A percentile compares a stretch with the other conserved stretches of the same genome.
Conservation (phyloP, 1,284 basidiomycete species). For the Peniophora sp. region DNA sequence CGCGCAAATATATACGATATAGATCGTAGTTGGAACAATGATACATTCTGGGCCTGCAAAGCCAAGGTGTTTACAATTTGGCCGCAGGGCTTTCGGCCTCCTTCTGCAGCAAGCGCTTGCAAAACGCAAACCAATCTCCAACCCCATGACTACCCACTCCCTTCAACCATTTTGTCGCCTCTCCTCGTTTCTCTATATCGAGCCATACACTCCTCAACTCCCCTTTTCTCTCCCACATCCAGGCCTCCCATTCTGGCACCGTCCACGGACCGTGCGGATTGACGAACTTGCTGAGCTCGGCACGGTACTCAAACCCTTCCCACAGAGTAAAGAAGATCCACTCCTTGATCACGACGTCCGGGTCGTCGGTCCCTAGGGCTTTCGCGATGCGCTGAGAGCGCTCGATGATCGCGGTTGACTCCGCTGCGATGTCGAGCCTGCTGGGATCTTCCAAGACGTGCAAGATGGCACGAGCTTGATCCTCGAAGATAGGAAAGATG, state of each 20-base stretch:
- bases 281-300: conserved; percentile 45
- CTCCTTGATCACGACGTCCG: conserved; percentile 33
- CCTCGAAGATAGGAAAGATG: conserved; percentile 62
- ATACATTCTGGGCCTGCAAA: no score
- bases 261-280: conserved; percentile 24
- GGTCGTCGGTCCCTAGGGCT: conserved; percentile 14
- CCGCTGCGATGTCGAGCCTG: conserved; percentile 38
- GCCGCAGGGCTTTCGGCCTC: no score
- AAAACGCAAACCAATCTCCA: conserved; percentile 57
- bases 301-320: conserved; percentile 68
- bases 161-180: conserved; percentile 49
- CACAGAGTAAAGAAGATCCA: conserved; percentile 46
- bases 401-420: conserved; percentile 37
- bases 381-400: conserved; percentile 34
- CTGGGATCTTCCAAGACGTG: conserved; percentile 43
- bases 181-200: conserved; percentile 44
- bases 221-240: conserved; percentile 43
- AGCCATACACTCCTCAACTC: conserved; percentile 50
- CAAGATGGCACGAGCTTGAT: conserved; percentile 53
- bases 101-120: conserved; percentile 29
- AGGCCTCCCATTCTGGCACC: conserved; percentile 49
- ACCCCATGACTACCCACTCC: conserved; percentile 50
- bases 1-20: no score
- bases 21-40: no score
- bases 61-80: no score